Evolutionary conservation across 2,329 filamentous ascomycete species (phyloP).

Genomic region (Colletotrichum lini): DNA sequence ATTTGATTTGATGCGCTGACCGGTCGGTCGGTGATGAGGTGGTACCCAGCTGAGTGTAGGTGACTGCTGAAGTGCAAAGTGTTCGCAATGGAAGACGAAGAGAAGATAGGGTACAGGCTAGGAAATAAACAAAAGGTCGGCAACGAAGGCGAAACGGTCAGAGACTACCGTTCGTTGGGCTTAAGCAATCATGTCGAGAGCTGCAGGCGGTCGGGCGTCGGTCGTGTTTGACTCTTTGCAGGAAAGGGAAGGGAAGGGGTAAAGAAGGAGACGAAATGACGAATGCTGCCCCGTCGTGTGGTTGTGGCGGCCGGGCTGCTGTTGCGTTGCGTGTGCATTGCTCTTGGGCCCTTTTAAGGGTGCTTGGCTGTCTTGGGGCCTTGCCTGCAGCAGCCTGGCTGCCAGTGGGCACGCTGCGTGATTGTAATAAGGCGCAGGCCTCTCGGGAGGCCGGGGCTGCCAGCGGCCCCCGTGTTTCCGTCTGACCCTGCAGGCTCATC

Average conservation of each 20-base stretch:
- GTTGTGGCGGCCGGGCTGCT: background rate
- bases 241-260: background rate
- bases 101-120: background rate
- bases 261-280: background rate
- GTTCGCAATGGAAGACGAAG: background rate
- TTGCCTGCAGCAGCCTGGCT: background rate
- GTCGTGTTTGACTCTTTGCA: conserved; percentile 17
- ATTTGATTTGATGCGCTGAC: background rate
- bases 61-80: background rate
- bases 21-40: background rate
- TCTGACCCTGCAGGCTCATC: conserved; percentile 10
- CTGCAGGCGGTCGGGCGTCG: conserved; percentile 10
- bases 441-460: conserved; percentile 14
- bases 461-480: conserved; percentile 30
- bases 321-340: conserved; percentile 1
- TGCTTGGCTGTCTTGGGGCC: conserved; percentile 12
- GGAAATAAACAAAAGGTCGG: background rate
- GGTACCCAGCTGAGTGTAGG: background rate
- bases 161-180: conserved; percentile 23
- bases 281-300: background rate
- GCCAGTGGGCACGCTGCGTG: background rate
- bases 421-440: conserved; percentile 8
- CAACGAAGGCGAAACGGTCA: conserved; percentile 15
- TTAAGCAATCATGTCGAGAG: conserved; percentile 27
- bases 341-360: background rate